These are phyloP conservation scores for Paecilomyces sp. DNA, from an alignment of 2,329 filamentous ascomycete species.

Conservation along the genomic window DNA sequence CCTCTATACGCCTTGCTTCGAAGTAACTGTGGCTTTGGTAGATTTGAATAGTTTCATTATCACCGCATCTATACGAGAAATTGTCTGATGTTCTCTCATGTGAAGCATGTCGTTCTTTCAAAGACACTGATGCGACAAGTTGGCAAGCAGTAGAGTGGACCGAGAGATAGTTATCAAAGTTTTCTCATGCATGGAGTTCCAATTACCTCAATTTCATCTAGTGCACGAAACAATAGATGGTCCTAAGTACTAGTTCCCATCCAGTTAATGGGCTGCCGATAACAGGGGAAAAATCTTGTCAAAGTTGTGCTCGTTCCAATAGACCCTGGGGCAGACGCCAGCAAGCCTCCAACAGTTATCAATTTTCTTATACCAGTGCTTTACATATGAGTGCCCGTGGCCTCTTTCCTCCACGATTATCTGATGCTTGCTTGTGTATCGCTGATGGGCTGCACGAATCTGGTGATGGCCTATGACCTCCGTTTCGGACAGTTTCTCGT, in stretches of 20 bases:
- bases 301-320: conserved; percentile 20
- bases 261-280: background rate
- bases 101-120: background rate
- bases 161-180: background rate
- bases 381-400: conserved; percentile 41
- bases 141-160: background rate
- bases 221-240: background rate
- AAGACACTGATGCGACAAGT: background rate
- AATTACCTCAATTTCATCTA: background rate
- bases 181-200: background rate
- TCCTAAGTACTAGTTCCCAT: background rate
- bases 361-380: conserved; percentile 21
- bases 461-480: conserved; percentile 20
- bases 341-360: conserved; percentile 24
- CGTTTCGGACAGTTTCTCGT: conserved; percentile 14
- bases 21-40: background rate
- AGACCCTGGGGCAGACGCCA: conserved; percentile 18
- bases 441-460: conserved; percentile 49
- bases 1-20: background rate
- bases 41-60: background rate
- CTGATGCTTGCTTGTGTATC: conserved; percentile 44
- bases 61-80: background rate
- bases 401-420: conserved; percentile 47
- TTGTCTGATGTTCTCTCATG: background rate
- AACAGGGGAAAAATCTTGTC: background rate